Evolutionary conservation across 257 asterid species (phyloP).

Genomic region (Solanum tarijense): DNA sequence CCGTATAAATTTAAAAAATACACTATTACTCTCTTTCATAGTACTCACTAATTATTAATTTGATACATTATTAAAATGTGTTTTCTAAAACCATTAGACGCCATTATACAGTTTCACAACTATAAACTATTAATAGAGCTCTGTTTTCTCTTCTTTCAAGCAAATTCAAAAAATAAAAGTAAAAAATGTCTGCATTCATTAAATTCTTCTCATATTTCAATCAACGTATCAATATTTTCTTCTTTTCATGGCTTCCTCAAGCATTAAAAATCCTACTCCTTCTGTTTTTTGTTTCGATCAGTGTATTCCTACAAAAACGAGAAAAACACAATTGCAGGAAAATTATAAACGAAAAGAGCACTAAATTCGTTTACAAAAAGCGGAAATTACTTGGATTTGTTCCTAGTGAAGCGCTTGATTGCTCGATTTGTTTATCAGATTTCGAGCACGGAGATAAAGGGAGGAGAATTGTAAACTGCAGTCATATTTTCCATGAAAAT

Average conservation of each 20-base stretch:
- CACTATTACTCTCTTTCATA: too few relatives aligned
- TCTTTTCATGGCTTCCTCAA: slow-evolving; percentile 30
- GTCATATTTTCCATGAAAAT: not conserved
- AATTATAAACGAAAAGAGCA: slow-evolving; percentile 27
- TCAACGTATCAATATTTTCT: slow-evolving; percentile 7
- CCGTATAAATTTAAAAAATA: not conserved
- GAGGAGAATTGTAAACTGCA: not conserved
- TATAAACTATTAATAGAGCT: too few relatives aligned
- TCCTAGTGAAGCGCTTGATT: not conserved
- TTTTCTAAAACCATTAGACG: too few relatives aligned
- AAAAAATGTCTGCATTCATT: slow-evolving; percentile 25
- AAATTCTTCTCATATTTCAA: slow-evolving; percentile 16
- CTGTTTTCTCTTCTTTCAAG: not conserved
- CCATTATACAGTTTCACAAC: not conserved
- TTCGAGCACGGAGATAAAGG: not conserved
- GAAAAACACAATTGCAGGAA: slow-evolving; percentile 17
- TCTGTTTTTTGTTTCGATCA: slow-evolving; percentile 7
- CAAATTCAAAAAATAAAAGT: not conserved
- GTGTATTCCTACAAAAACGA: not conserved
- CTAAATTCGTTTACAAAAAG: slow-evolving; percentile 14
- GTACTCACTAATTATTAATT: too few relatives aligned
- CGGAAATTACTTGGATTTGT: not conserved
- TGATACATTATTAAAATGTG: too few relatives aligned
- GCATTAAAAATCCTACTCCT: slow-evolving; percentile 19
- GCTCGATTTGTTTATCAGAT: not conserved